Conservation (phyloP, 768 basidiomycete genomes). For the Rhodotorula kratochvilovae region DNA sequence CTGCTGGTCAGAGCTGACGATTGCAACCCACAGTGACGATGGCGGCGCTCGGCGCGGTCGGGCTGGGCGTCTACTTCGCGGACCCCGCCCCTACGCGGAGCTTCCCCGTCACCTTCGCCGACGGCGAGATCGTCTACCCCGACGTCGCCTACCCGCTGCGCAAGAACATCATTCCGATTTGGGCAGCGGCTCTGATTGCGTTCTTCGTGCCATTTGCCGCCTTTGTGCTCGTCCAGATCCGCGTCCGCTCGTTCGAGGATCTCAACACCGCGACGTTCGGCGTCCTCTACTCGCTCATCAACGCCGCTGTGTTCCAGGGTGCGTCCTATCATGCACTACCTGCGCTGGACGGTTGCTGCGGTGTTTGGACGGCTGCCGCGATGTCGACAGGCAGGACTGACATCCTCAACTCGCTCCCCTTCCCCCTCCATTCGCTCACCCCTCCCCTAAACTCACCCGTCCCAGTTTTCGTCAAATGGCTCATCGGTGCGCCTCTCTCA, state of each 20-base stretch:
- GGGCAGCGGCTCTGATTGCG: slow-evolving; percentile 55
- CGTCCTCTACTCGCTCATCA: slow-evolving; percentile 55
- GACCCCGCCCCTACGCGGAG: slow-evolving; percentile 45
- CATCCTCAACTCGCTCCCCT: too few species aligned
- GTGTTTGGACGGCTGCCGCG: too few species aligned
- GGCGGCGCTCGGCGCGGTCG: slow-evolving; percentile 57
- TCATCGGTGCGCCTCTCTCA: slow-evolving; percentile 44
- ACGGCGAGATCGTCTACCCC: slow-evolving; percentile 57
- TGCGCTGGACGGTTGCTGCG: too few species aligned
- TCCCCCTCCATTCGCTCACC: neutral
- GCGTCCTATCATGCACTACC: too few species aligned
- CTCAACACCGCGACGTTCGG: slow-evolving; percentile 57
- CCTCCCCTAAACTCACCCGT: too few species aligned
- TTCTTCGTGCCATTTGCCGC: slow-evolving; percentile 59
- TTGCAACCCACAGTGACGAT: slow-evolving; percentile 50
- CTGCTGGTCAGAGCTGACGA: neutral
- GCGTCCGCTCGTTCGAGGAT: slow-evolving; percentile 53
- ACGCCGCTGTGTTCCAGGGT: slow-evolving; percentile 52
- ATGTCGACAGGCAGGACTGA: too few species aligned
- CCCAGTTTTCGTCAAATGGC: slow-evolving; percentile 57
- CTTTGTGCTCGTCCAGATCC: slow-evolving; percentile 57
- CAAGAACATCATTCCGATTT: slow-evolving; percentile 56
- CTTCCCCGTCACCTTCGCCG: slow-evolving; percentile 44
- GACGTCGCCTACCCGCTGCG: slow-evolving; percentile 56
- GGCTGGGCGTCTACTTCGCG: slow-evolving; percentile 57